Evolutionary conservation across 129 eudicot genomes (phyloP), one percentile per base, ranked within the genome.

Genomic region (Centella asiatica): DNA sequence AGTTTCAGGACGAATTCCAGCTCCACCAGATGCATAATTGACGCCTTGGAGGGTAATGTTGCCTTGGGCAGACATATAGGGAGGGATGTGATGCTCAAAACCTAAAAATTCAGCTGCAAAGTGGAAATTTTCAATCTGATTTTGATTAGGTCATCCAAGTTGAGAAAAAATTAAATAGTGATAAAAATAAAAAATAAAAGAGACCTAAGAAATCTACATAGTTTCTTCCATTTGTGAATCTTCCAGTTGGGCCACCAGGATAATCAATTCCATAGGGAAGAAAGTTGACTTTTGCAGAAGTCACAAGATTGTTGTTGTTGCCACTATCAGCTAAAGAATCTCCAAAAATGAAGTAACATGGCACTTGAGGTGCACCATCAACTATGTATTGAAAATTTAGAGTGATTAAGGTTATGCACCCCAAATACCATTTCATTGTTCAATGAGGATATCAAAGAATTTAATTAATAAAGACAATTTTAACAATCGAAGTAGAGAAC

Each of bases 191-290:
- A 7, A 0, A 44, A 27, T 23, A 25, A 36, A 23, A 65, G 27
- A 33, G 40, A 83, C 95, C 84, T 4, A 88, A 61, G 57, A 62
- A 24, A 69, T 88, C 96, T 8, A 79, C 80, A 5, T 68, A 26
- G 44, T 64, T 87, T 36, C 57, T 71, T 1, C 93, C 93, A 53
- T 87, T 84, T 77, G 78, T 64, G 67, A 87, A 87, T 57, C 95
- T 58, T 37, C 88, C 93, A 0, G 82, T 83, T 4, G 72, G 79
- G 9, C 88, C 95, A 4, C 26, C 72, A 0, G 83, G 79, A 67
- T 68, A 87, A 73, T 87, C 95, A 32, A 80, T 23, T 19, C 95
- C 95, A 19, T 83, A 83, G 0, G 95, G 95, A 7, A 34, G 68
- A 57, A 66, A 83, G 65, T 87, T 83, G 17, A 77, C 83, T 60